A percentile compares a stretch with the other conserved stretches of the same genome.
phyloP scores from a whole-genome alignment of 2,329 filamentous ascomycete species.

The Colletotrichum liaoningense region DNA sequence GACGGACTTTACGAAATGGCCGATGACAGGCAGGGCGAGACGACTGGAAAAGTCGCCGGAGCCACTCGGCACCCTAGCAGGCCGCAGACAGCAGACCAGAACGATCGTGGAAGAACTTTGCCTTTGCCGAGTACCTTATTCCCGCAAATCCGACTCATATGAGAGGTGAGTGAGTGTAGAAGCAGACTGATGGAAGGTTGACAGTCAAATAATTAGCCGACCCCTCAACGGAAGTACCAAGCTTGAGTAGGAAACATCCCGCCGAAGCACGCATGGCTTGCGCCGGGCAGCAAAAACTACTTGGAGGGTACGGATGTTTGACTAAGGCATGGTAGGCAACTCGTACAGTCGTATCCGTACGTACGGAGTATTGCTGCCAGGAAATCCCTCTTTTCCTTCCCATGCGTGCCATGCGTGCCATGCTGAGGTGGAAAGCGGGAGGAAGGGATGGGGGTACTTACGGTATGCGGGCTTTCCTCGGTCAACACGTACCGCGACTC shows the following conservation, averaged over 20 bases:
- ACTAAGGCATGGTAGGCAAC: background rate
- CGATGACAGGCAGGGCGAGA: slow-evolving; percentile 12
- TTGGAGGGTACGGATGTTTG: background rate
- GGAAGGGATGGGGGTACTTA: background rate
- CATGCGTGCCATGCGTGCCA: background rate
- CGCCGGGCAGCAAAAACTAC: background rate
- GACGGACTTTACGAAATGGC: slow-evolving; percentile 23
- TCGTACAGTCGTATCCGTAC: background rate
- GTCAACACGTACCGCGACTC: slow-evolving; percentile 20
- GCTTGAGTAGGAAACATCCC: too few relatives aligned
- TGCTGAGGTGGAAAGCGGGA: background rate
- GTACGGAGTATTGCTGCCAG: background rate
- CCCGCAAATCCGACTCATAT: background rate
- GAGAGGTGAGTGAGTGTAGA: too few relatives aligned
- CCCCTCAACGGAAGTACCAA: background rate
- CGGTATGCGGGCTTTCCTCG: background rate
- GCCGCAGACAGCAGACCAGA: background rate
- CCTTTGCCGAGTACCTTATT: background rate
- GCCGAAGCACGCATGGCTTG: background rate
- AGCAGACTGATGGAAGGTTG: background rate
- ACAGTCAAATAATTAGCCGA: background rate
- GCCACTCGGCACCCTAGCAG: background rate
- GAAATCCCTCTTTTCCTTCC: background rate
- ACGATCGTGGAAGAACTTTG: background rate
- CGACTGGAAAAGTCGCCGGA: background rate